These are phyloP conservation scores for Akebia trifoliata DNA, from an alignment of 164 flowering plant genomes.

Conservation along the genomic window DNA sequence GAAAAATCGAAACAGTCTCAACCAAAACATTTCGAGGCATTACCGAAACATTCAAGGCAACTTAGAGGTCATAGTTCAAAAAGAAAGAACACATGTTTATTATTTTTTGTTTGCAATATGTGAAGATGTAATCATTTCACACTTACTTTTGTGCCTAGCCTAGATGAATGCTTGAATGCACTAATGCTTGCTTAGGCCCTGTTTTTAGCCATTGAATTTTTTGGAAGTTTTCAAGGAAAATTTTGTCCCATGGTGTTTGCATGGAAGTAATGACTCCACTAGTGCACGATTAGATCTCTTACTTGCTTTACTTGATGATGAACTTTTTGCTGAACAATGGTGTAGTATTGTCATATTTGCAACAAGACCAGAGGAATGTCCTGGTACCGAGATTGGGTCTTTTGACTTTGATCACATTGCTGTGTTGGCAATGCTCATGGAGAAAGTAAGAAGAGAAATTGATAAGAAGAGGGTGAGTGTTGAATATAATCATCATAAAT, in stretches of 20 bases:
- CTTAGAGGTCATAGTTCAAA: no score
- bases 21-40: no score
- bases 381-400: constrained; percentile 19
- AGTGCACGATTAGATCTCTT: constrained; percentile 62
- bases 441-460: constrained; percentile 49
- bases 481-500: constrained; percentile 7
- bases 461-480: constrained; percentile 19
- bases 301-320: constrained; percentile 68
- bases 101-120: no score
- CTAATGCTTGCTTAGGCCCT: no score
- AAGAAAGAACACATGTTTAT: no score
- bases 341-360: constrained; percentile 39
- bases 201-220: no score
- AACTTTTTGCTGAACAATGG: constrained; percentile 75
- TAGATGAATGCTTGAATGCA: no score
- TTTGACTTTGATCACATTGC: constrained; percentile 24
- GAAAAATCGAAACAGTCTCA: no score
- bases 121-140: no score
- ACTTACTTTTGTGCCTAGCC: no score
- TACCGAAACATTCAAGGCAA: no score
- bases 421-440: constrained; percentile 54
- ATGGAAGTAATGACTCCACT: constrained; percentile 28
- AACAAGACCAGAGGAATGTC: constrained; percentile 15
- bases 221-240: constrained; percentile 46
- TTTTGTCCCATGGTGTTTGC: constrained; percentile 78